Base-by-base conservation (phyloP, 345 rosid genomes). In the Clarkia xantiana region DNA sequence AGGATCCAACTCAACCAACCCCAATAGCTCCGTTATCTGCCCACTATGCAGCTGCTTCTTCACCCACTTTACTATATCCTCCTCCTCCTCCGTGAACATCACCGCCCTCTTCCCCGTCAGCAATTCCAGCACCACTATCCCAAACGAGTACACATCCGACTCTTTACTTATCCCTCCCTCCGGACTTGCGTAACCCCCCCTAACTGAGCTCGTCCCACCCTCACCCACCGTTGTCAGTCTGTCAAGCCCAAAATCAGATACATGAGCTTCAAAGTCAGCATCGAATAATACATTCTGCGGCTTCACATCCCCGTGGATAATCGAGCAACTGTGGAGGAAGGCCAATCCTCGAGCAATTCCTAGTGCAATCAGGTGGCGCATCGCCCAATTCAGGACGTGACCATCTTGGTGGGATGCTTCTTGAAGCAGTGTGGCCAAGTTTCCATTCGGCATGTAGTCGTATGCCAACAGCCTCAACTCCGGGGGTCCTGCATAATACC, bases 351-450 rank as follows among this genome's bases (percentile, higher is more conserved):
- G 84, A 45, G 98, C 89, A 7, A 86, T 80, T 19, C 98, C 98
- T 0, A 91, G 86, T 3, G 94, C 98, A 16, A 91, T 86, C 40
- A 91, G 72, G 64, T 91, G 98, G 15, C 98, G 96, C 98, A 91
- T 91, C 53, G 96, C 96, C 98, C 98, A 90, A 62, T 91, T 91
- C 6, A 91, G 67, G 45, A 91, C 96, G 62, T 91, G 98, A 4
- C 98, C 98, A 47, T 91, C 98, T 62, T 86, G 96, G 65, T 91
- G 96, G 1, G 96, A 81, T 56, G 96, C 96, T 69, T 91, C 98
- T 59, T 86, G 98, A 18, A 91, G 91, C 42, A 91, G 75, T 0
- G 98, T 91, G 10, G 86, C 82, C 12, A 91, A 77, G 73, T 83
- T 91, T 19, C 96, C 98, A 10, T 91, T 91, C 0, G 98, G 97